Evolutionary conservation across 1,284 basidiomycete genomes (phyloP).

Genomic region (Cutaneotrichosporon cavernicola): DNA sequence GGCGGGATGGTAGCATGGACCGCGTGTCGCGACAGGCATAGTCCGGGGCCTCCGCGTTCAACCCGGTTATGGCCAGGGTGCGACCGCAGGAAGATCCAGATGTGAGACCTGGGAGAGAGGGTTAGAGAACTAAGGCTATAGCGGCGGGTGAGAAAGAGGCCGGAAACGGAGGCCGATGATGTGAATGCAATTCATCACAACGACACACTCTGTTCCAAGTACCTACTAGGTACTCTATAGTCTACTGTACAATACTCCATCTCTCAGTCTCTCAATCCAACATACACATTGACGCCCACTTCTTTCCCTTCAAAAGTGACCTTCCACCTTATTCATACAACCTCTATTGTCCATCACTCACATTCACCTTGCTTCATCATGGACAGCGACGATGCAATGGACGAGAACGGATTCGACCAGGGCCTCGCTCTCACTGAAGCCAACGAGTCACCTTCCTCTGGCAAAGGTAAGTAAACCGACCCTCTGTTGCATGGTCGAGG

Average conservation of each 20-base stretch:
- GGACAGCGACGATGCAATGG: conserved; percentile 23
- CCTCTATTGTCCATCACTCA: background rate
- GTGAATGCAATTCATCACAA: background rate
- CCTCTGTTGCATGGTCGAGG: background rate
- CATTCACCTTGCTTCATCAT: background rate
- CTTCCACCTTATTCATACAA: too few relatives aligned
- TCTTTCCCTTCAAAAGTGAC: background rate
- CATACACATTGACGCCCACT: background rate
- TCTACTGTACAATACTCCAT: background rate
- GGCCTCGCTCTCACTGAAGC: background rate
- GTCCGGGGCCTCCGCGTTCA: too few relatives aligned
- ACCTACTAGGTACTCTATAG: background rate
- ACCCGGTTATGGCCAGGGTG: too few relatives aligned
- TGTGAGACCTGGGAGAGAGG: too few relatives aligned
- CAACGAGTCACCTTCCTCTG: conserved; percentile 15
- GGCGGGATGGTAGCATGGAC: too few relatives aligned
- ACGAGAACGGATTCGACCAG: background rate
- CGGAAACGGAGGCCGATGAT: background rate
- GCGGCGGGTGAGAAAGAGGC: background rate
- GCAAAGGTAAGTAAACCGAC: conserved; percentile 18
- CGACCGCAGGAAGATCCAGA: too few relatives aligned
- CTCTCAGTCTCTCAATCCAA: background rate
- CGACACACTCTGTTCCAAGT: background rate
- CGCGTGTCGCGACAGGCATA: too few relatives aligned
- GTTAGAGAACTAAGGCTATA: too few relatives aligned